Evolutionary conservation across 495 filamentous ascomycete species (phyloP), one percentile per base, ranked within the genome.

Genomic region (Podospora pseudoanserina): DNA sequence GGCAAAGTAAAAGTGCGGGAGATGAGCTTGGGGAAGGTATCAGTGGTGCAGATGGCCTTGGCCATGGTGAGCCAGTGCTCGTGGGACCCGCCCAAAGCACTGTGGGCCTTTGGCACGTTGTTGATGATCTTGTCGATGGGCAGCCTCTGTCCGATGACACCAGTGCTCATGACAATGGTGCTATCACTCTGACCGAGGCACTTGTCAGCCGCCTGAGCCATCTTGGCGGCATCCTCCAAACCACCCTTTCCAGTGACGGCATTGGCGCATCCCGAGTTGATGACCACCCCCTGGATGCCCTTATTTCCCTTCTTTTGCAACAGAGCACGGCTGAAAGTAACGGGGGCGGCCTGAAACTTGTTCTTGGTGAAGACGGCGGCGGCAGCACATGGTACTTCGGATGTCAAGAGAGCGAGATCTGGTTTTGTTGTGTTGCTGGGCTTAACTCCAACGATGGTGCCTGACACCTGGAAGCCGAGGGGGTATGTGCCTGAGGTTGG

Each of bases 281-380:
- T 90, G 19, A 99, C 87, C 28, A 99, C 88, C 26, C 90, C 89
- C 64, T 89, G 86, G 66, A 98, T 84, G 0, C 91, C 92, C 60
- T 85, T 79, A 49, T 93, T 92, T 15, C 83, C 80, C 67, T 87
- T 85, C 67, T 81, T 81, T 70, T 87, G 78, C 62, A 98, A 80
- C 66, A 90, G 89, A 64, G 89, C 81, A 67, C 88, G 85, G 75
- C 90, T 92, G 64, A 96, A 89, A 58, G 92, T 91, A 55, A 99
- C 93, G 18, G 95, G 95, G 28, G 95, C 95, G 23, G 95, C 95
- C 76, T 97, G 94, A 81, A 98, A 99, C 78, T 94, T 95, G 82
- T 98, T 99, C 79, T 93, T 93, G 58, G 95, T 99, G 82, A 97
- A 96, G 13, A 98, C 95, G 3, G 93, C 94, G 2, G 94, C 93